phyloP scores from a whole-genome alignment of 345 rosid genomes.

The Citropsis articulata region DNA sequence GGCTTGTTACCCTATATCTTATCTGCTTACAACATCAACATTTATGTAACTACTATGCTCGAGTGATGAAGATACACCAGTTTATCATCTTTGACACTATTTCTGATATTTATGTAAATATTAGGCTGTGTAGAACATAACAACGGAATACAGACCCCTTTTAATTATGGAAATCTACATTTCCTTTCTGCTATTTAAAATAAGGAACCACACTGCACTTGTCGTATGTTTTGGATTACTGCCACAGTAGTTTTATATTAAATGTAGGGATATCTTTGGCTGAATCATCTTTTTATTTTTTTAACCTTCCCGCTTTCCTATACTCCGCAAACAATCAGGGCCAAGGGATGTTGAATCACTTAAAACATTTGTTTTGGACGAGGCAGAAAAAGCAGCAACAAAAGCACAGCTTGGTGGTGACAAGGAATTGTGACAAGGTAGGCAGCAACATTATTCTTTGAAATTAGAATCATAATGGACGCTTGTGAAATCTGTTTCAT shows the following conservation, averaged over 20 bases:
- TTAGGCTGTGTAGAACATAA: neutral
- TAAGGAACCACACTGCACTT: neutral
- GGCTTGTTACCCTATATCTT: neutral
- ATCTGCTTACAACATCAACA: neutral
- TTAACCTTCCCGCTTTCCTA: neutral
- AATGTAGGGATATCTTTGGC: neutral
- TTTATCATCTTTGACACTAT: neutral
- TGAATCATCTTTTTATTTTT: neutral
- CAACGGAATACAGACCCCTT: neutral
- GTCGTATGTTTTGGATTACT: neutral
- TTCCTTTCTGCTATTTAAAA: neutral
- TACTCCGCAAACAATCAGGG: constrained; percentile 36
- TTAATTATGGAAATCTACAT: neutral
- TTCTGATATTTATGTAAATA: neutral
- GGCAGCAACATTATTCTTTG: neutral
- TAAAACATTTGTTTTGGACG: constrained; percentile 66
- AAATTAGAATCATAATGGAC: neutral
- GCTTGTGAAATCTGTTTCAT: neutral
- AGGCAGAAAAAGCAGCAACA: constrained; percentile 84
- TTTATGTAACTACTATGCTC: neutral
- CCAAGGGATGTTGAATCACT: constrained; percentile 75
- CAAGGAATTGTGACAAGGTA: constrained; percentile 57
- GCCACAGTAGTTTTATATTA: neutral
- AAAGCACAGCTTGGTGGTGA: constrained; percentile 59
- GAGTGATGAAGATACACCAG: neutral